Conservation (phyloP, 2,329 filamentous ascomycete species). For the Clathrospora elynae region DNA sequence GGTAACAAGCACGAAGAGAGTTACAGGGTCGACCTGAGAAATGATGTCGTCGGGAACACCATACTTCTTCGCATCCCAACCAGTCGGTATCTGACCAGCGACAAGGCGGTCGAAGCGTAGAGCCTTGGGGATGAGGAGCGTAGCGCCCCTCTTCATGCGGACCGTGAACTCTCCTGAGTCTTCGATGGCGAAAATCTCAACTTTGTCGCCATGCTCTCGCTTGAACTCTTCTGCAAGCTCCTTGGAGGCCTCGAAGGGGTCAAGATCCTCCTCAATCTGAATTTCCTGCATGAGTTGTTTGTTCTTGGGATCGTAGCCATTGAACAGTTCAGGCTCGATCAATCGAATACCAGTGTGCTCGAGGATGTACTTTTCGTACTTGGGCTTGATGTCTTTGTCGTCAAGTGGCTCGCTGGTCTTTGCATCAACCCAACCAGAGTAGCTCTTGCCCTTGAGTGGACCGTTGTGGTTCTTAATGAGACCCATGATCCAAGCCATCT, state of each 20-base stretch:
- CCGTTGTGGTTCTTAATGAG: slow-evolving; percentile 99
- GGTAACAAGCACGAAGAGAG: slow-evolving; percentile 90
- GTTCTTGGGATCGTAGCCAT: slow-evolving; percentile 96
- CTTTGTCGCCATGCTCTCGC: slow-evolving; percentile 95
- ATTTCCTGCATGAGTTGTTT: slow-evolving; percentile 98
- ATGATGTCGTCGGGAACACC: slow-evolving; percentile 98
- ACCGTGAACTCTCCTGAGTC: slow-evolving; percentile 95
- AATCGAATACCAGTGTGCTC: slow-evolving; percentile 97
- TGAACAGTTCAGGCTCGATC: slow-evolving; percentile 96
- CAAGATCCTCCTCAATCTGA: slow-evolving; percentile 94
- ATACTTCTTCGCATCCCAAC: slow-evolving; percentile 96
- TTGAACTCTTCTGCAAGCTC: slow-evolving; percentile 98
- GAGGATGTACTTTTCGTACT: slow-evolving; percentile 96
- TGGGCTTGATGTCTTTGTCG: slow-evolving; percentile 95
- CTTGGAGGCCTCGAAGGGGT: slow-evolving; percentile 96
- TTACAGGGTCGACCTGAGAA: slow-evolving; percentile 94
- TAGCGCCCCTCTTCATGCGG: slow-evolving; percentile 92
- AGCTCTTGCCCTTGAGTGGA: slow-evolving; percentile 90
- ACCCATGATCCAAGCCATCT: slow-evolving; percentile 99
- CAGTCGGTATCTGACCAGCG: slow-evolving; percentile 93
- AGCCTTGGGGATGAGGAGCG: slow-evolving; percentile 94
- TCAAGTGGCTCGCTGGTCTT: slow-evolving; percentile 96
- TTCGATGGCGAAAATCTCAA: slow-evolving; percentile 93
- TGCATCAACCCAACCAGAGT: slow-evolving; percentile 94
- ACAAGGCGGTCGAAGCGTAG: slow-evolving; percentile 96